Percentiles rank a stretch among this genome's conserved stretches.
phyloP scores from a whole-genome alignment of 2,329 filamentous ascomycete species.

The Pseudogymnoascus sp. region DNA sequence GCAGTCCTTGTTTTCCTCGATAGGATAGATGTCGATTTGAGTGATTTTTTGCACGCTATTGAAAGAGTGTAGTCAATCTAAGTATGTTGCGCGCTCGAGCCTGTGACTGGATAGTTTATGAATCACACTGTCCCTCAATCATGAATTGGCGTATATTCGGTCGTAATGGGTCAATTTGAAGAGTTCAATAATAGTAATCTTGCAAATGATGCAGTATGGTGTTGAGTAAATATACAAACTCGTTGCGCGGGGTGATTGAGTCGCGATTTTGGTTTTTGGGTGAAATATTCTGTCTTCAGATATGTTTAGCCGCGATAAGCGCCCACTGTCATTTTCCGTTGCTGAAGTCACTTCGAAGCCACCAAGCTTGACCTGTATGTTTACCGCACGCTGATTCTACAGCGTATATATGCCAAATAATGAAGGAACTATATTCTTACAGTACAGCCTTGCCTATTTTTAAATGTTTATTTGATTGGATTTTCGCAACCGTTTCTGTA shows the following conservation, averaged over 20 bases:
- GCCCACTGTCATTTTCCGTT: neutral
- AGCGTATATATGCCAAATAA: neutral
- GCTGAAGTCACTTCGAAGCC: neutral
- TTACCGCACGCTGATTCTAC: neutral
- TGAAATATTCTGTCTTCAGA: neutral
- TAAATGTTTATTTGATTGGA: conserved; percentile 6
- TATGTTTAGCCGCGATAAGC: conserved; percentile 7
- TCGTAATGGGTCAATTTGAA: neutral
- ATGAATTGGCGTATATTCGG: neutral
- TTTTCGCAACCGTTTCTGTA: neutral
- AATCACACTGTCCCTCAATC: neutral
- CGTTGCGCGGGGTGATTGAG: neutral
- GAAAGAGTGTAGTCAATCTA: neutral
- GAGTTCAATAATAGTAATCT: neutral
- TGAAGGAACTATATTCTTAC: neutral
- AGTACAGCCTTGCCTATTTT: neutral
- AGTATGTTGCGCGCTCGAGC: neutral
- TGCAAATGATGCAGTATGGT: neutral
- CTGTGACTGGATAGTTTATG: neutral
- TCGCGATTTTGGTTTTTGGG: neutral
- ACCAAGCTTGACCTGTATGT: neutral
- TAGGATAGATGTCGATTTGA: neutral
- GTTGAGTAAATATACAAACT: conserved; percentile 8
- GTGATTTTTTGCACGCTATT: neutral
- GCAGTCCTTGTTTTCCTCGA: neutral